Conservation (phyloP, 352 stramenopile species). For the Saprolegnia diclina region DNA sequence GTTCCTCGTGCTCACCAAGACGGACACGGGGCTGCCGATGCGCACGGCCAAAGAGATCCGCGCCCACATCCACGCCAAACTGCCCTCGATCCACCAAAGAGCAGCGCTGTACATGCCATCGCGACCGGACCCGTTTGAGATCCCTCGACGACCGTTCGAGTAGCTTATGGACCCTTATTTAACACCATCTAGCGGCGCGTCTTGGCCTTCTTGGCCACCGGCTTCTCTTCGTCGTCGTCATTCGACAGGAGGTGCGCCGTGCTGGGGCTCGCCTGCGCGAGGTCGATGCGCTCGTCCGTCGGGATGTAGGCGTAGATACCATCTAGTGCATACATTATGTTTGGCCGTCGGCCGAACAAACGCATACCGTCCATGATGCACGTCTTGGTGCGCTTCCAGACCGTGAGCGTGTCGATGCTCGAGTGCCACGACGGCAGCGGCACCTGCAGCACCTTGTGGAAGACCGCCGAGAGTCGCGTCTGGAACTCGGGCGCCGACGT, state of each 20-base stretch:
- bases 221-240: background rate
- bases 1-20: constrained; percentile 12
- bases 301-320: constrained; percentile 75
- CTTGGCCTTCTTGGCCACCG: background rate
- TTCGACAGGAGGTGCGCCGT: constrained; percentile 57
- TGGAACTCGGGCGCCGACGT: constrained; percentile 91
- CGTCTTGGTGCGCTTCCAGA: constrained; percentile 92
- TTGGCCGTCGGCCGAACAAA: too few relatives aligned
- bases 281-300: constrained; percentile 61
- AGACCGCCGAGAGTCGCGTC: constrained; percentile 83
- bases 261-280: constrained; percentile 49
- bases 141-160: constrained; percentile 3
- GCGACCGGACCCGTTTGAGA: background rate
- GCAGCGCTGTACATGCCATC: background rate
- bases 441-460: constrained; percentile 91
- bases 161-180: background rate
- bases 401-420: constrained; percentile 87
- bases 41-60: constrained; percentile 5
- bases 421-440: constrained; percentile 90
- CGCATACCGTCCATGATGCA: constrained; percentile 77
- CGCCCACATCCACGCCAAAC: background rate
- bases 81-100: constrained; percentile 5
- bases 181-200: background rate
- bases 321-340: too few relatives aligned
- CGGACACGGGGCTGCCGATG: background rate